Evolutionary conservation across 1,284 basidiomycete genomes (phyloP).

Genomic region (Ganoderma sp.): DNA sequence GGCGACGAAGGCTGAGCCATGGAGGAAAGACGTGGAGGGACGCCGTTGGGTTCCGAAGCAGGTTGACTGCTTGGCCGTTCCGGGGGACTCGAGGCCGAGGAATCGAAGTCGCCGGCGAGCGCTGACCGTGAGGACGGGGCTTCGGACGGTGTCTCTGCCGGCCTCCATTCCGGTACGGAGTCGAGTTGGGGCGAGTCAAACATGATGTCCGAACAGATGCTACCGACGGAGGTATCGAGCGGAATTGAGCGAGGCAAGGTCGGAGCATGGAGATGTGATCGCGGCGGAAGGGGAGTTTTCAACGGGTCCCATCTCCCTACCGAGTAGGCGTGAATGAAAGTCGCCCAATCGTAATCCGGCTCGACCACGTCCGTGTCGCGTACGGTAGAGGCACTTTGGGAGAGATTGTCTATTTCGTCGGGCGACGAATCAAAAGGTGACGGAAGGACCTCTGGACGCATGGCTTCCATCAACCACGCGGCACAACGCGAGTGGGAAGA

Average conservation of each 20-base stretch:
- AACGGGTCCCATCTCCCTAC: constrained; percentile 83
- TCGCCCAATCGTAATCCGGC: constrained; percentile 71
- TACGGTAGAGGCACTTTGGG: constrained; percentile 31
- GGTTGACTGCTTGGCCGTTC: neutral
- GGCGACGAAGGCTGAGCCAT: neutral
- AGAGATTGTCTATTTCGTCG: constrained; percentile 31
- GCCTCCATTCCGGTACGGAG: constrained; percentile 26
- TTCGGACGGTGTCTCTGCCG: constrained; percentile 28
- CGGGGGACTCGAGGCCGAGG: neutral
- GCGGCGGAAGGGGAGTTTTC: constrained; percentile 71
- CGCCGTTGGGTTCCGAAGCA: neutral
- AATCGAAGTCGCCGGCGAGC: constrained; percentile 1
- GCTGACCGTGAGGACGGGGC: constrained; percentile 11
- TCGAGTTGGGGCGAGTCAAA: constrained; percentile 34
- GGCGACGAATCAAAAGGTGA: constrained; percentile 41
- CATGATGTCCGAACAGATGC: constrained; percentile 26
- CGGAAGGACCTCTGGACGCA: constrained; percentile 33
- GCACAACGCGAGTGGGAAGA: neutral
- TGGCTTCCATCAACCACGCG: constrained; percentile 8
- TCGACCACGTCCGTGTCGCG: constrained; percentile 34
- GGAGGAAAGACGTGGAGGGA: neutral
- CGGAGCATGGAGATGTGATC: constrained; percentile 40
- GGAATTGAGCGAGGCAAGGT: constrained; percentile 26
- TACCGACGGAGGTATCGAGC: constrained; percentile 22
- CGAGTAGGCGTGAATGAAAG: constrained; percentile 79